Evolutionary conservation across 2,329 filamentous ascomycete genomes (phyloP).

Genomic region (Venturia nashicola): DNA sequence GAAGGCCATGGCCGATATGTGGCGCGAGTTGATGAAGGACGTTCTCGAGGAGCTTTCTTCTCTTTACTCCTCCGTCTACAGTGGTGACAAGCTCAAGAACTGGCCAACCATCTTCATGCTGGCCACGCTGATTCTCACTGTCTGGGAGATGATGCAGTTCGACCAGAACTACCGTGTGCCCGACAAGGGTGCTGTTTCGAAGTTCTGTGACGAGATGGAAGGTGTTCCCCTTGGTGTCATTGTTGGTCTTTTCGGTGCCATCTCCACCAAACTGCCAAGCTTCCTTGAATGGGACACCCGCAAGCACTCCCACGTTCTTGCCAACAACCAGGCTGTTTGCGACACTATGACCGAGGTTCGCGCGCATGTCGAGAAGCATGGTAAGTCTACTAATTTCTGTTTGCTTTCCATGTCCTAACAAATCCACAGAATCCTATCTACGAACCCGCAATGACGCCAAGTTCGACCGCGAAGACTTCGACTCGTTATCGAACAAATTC

Average conservation of each 20-base stretch:
- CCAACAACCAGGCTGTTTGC: conserved; percentile 85
- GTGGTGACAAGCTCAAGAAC: conserved; percentile 93
- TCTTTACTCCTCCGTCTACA: conserved; percentile 96
- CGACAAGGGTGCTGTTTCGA: conserved; percentile 71
- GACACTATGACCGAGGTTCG: conserved; percentile 94
- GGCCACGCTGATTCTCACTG: conserved; percentile 79
- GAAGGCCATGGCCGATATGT: conserved; percentile 93
- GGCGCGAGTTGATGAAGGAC: conserved; percentile 93
- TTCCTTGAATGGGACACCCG: conserved; percentile 90
- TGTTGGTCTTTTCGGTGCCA: conserved; percentile 92
- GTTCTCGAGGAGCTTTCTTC: conserved; percentile 86
- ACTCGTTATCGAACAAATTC: conserved; percentile 95
- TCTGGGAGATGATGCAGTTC: conserved; percentile 99
- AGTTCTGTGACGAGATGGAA: conserved; percentile 97
- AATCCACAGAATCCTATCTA: conserved; percentile 65
- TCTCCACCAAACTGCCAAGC: conserved; percentile 87
- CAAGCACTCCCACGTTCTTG: conserved; percentile 80
- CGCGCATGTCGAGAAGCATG: conserved; percentile 84
- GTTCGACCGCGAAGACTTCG: conserved; percentile 87
- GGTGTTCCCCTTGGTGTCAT: conserved; percentile 91
- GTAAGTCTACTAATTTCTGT: conserved; percentile 41
- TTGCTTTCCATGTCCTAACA: conserved; percentile 1
- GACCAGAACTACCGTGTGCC: conserved; percentile 93
- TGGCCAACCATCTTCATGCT: conserved; percentile 99
- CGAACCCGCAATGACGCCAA: conserved; percentile 65